A percentile compares a stretch with the other conserved stretches of the same genome.
phyloP scores from a whole-genome alignment of 139 green algal species.

The Edaphochlamys debaryana region DNA sequence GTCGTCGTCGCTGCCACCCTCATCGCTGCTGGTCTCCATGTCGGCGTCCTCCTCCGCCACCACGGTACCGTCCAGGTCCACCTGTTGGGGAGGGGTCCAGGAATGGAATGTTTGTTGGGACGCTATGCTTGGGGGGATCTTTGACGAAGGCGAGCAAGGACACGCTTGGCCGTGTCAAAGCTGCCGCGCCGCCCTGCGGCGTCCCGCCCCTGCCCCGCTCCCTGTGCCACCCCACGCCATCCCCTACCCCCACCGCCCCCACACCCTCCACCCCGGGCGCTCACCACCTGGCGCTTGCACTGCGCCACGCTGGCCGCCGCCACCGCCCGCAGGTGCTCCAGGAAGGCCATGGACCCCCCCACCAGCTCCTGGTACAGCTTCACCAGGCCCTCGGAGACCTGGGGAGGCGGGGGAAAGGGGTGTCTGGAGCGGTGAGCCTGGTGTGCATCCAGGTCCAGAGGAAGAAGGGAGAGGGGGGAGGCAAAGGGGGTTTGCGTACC shows the following conservation, averaged over 20 bases:
- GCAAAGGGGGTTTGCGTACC: background rate
- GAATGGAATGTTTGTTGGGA: too few relatives aligned
- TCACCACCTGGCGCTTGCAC: conserved; percentile 66
- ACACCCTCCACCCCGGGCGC: background rate
- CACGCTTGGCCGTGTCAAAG: too few relatives aligned
- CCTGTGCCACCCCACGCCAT: too few relatives aligned
- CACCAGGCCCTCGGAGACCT: conserved; percentile 66
- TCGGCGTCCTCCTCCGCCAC: conserved; percentile 54
- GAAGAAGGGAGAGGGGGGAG: background rate
- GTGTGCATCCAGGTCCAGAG: too few relatives aligned
- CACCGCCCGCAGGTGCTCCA: conserved; percentile 55
- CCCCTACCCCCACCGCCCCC: background rate
- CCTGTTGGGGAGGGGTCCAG: conserved; percentile 22
- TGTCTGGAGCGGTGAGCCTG: too few relatives aligned
- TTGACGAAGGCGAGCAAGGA: too few relatives aligned
- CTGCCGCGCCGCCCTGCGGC: too few relatives aligned
- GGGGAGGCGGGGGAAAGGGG: background rate
- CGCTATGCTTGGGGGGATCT: too few relatives aligned
- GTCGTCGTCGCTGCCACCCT: conserved; percentile 45
- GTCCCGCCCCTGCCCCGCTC: too few relatives aligned
- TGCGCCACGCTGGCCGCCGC: conserved; percentile 33
- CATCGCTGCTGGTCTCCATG: conserved; percentile 46
- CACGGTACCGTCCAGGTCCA: conserved; percentile 68
- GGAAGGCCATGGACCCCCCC: conserved; percentile 43
- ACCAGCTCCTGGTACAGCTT: conserved; percentile 65